A percentile compares a stretch with the other conserved stretches of the same genome.
Conservation (phyloP, 1,284 basidiomycete species). For the Anthracocystis walkeri region DNA sequence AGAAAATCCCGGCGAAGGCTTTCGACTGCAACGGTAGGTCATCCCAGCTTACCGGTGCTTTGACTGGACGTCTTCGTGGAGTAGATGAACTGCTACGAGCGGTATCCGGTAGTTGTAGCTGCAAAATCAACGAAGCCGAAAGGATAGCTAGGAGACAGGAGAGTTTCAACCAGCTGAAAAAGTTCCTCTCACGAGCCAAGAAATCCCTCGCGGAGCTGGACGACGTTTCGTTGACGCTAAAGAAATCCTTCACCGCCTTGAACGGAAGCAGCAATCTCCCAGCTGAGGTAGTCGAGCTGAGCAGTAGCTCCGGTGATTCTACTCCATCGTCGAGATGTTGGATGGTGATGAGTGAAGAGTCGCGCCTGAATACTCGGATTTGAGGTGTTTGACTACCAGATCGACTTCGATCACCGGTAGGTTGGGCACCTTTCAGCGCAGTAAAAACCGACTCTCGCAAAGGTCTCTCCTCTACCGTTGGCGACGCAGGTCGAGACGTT, state of each 20-base stretch:
- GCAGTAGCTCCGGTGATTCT: neutral
- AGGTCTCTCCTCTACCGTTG: neutral
- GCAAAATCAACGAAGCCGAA: slow-evolving; percentile 32
- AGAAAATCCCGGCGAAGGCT: slow-evolving; percentile 31
- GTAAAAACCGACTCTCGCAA: slow-evolving; percentile 7
- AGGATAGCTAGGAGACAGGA: slow-evolving; percentile 45
- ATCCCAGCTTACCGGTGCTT: slow-evolving; percentile 24
- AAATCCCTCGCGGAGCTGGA: slow-evolving; percentile 35
- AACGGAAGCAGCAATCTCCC: neutral
- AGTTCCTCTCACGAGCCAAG: slow-evolving; percentile 42
- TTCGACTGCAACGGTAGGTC: slow-evolving; percentile 26
- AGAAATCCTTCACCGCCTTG: slow-evolving; percentile 3
- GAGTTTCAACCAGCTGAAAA: slow-evolving; percentile 40
- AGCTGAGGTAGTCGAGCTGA: neutral
- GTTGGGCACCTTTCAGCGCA: slow-evolving; percentile 12
- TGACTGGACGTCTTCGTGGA: neutral
- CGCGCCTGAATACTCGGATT: slow-evolving; percentile 12
- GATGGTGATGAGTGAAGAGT: slow-evolving; percentile 31
- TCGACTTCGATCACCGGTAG: neutral
- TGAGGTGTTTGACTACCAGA: neutral
- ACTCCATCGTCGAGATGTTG: slow-evolving; percentile 19
- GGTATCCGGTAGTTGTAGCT: slow-evolving; percentile 29
- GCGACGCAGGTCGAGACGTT: slow-evolving; percentile 11
- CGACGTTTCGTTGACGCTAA: slow-evolving; percentile 16
- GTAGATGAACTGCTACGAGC: neutral